These are phyloP conservation scores for Kitagawia praeruptora DNA, from an alignment of 129 eudicot genomes.

Conservation along the genomic window DNA sequence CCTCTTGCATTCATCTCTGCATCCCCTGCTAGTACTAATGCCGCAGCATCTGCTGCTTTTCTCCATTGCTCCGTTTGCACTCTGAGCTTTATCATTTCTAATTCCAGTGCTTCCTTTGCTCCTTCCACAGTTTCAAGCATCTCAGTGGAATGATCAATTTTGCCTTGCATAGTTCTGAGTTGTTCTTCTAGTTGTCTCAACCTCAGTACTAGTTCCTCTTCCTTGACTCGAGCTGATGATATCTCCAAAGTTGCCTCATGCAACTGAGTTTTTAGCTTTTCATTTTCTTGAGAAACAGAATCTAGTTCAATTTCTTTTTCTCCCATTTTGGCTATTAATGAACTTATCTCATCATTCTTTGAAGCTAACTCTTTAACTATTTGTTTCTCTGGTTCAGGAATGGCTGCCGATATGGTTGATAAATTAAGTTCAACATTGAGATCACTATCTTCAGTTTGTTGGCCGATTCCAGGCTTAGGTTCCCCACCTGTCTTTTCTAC, in stretches of 20 bases:
- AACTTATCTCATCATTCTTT: slow-evolving; percentile 39
- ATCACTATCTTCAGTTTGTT: slow-evolving; percentile 22
- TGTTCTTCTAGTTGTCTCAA: slow-evolving; percentile 32
- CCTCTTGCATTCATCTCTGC: slow-evolving; percentile 49
- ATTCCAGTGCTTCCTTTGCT: slow-evolving; percentile 51
- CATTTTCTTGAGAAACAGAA: slow-evolving; percentile 31
- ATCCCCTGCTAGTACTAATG: slow-evolving; percentile 58
- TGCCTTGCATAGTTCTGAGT: slow-evolving; percentile 36
- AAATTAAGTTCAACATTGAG: slow-evolving; percentile 10
- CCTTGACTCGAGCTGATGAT: slow-evolving; percentile 27
- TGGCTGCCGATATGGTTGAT: slow-evolving; percentile 20
- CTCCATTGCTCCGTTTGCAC: slow-evolving; percentile 98
- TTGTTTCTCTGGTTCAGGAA: slow-evolving; percentile 20
- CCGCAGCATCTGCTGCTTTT: slow-evolving; percentile 97
- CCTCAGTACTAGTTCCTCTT: slow-evolving; percentile 32
- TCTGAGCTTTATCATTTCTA: slow-evolving; percentile 72
- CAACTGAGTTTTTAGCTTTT: slow-evolving; percentile 34
- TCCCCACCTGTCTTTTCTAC: slow-evolving; percentile 29
- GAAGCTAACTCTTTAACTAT: slow-evolving; percentile 23
- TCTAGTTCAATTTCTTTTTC: slow-evolving; percentile 41
- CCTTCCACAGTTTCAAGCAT: slow-evolving; percentile 49
- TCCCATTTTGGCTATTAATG: slow-evolving; percentile 31
- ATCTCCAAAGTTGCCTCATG: slow-evolving; percentile 35
- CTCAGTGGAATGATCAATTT: slow-evolving; percentile 26
- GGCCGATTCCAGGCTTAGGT: slow-evolving; percentile 17